phyloP scores from a whole-genome alignment of 1,284 basidiomycete genomes.

The Grifola frondosa region DNA sequence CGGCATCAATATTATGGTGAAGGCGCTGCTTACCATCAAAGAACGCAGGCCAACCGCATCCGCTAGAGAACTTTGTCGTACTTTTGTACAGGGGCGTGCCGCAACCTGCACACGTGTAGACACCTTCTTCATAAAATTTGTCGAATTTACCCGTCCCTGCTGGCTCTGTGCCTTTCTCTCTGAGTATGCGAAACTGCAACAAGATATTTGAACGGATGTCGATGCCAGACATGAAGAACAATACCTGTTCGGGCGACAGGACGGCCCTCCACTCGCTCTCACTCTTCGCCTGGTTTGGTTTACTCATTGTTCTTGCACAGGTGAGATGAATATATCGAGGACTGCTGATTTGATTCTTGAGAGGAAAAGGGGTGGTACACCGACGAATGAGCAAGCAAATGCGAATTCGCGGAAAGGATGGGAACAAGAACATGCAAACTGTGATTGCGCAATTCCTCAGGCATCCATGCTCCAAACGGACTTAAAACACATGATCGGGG shows the following conservation, averaged over 20 bases:
- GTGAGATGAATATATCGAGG: conserved; percentile 9
- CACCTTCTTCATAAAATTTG: conserved; percentile 61
- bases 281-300: conserved; percentile 46
- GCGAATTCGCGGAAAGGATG: no score
- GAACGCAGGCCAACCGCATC: conserved; percentile 98
- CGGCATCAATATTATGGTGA: neutral
- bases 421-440: no score
- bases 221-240: neutral
- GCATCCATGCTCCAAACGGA: no score
- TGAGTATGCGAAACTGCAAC: conserved; percentile 78
- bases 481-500: no score
- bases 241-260: conserved; percentile 80
- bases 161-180: conserved; percentile 85
- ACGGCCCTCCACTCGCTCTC: conserved; percentile 88
- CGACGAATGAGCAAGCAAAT: no score
- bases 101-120: conserved; percentile 76
- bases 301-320: conserved; percentile 10
- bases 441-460: no score
- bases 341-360: no score
- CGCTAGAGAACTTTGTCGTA: conserved; percentile 88
- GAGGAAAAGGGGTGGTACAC: no score
- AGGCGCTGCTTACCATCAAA: conserved; percentile 65
- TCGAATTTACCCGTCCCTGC: conserved; percentile 81
- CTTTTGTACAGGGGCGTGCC: conserved; percentile 80
- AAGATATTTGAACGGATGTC: neutral